Conservation (phyloP, 148 eudicot genomes). For the Dianthus caryophyllus region DNA sequence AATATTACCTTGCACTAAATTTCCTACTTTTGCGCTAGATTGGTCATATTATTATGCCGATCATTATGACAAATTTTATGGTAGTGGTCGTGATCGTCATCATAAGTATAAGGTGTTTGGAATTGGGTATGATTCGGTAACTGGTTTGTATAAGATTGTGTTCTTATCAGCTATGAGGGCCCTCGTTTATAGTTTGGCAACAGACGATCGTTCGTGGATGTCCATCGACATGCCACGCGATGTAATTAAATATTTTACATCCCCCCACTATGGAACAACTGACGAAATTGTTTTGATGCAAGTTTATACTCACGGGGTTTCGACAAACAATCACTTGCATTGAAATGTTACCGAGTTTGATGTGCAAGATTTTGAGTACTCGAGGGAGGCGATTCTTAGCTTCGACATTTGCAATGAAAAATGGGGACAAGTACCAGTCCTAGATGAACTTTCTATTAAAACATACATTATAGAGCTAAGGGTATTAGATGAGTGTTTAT, state of each 20-base stretch:
- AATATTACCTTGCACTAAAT: slow-evolving; percentile 11
- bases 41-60: neutral
- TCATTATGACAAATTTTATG: neutral
- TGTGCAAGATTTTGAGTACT: neutral
- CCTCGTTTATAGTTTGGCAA: neutral
- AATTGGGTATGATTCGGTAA: slow-evolving; percentile 15
- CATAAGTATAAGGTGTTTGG: slow-evolving; percentile 12
- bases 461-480: slow-evolving; percentile 9
- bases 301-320: slow-evolving; percentile 5
- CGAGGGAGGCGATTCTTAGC: neutral
- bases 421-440: slow-evolving; percentile 8
- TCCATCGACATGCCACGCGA: neutral
- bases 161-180: neutral
- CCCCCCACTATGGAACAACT: neutral
- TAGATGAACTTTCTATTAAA: neutral
- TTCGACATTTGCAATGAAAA: slow-evolving; percentile 7
- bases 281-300: neutral
- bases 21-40: too few relatives aligned
- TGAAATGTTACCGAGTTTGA: slow-evolving; percentile 14
- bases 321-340: slow-evolving; percentile 15
- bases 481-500: slow-evolving; percentile 4
- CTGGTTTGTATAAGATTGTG: neutral
- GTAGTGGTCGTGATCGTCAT: neutral
- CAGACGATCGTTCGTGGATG: slow-evolving; percentile 10
- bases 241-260: neutral